phyloP scores from a whole-genome alignment of 441 rosid genomes.

The Erysimum pusillum region DNA sequence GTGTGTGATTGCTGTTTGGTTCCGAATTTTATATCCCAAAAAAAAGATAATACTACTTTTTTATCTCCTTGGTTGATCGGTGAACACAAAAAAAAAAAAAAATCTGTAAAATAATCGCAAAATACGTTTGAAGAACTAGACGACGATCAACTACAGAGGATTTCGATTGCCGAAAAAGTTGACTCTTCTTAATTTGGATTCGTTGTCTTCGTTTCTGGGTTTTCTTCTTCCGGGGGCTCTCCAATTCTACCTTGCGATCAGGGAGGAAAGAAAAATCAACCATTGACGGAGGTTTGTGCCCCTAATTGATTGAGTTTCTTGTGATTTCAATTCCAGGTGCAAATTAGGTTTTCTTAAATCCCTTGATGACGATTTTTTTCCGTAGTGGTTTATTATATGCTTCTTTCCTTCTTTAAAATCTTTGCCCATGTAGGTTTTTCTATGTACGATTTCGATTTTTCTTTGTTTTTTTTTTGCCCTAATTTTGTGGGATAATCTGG shows the following conservation, averaged over 20 bases:
- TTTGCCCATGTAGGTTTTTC: conserved; percentile 18
- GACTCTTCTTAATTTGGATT: conserved; percentile 36
- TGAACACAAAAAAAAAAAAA: conserved; percentile 19
- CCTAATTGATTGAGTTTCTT: background rate
- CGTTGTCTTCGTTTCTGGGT: conserved; percentile 39
- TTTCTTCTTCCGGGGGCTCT: conserved; percentile 28
- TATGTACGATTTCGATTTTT: conserved; percentile 19
- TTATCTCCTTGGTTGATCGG: conserved; percentile 23
- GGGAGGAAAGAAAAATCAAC: conserved; percentile 7
- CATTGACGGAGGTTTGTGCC: conserved; percentile 35
- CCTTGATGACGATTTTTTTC: background rate
- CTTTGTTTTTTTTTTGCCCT: background rate
- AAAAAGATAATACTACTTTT: background rate
- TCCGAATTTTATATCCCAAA: conserved; percentile 42
- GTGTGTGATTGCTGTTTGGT: conserved; percentile 42
- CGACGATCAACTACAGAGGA: conserved; percentile 9
- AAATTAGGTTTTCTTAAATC: conserved; percentile 6
- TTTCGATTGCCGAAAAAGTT: conserved; percentile 38
- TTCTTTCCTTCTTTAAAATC: background rate
- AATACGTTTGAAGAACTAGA: conserved; percentile 2
- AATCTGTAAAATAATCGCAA: conserved; percentile 14
- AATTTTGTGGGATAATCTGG: background rate
- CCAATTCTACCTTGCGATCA: conserved; percentile 15
- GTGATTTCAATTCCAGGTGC: background rate
- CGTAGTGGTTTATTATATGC: background rate